Base-by-base conservation (phyloP, 306 rosid species). In the Senna siamea region DNA sequence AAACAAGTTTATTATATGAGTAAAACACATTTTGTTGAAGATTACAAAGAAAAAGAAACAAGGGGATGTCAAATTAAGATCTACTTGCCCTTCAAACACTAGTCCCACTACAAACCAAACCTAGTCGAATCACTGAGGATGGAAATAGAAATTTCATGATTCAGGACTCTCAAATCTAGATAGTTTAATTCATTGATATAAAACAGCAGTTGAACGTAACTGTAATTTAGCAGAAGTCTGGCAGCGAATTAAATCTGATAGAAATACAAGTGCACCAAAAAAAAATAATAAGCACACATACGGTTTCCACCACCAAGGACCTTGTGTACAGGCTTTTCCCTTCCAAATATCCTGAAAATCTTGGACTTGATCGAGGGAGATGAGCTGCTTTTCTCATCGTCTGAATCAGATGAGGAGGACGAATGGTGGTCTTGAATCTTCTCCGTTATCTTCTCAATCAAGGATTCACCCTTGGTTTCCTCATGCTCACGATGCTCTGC, bases 291-390 rank as follows among this genome's bases (percentile, higher is more conserved):
- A 1, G 8, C 40, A 37, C 66, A 35, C 93, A 55, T 83, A 92
- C 99, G 91, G 85, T 87, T 92, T 82, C 99, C 99, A 0, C 99
- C 99, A 15, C 99, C 99, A 12, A 95, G 57, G 73, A 90, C 96
- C 74, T 79, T 65, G 86, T 95, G 98, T 55, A 95, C 83, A 1
- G 98, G 92, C 41, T 55, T 83, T 52, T 92, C 99, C 83, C 98
- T 84, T n/a, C 99, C 99, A 43, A 95, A 92, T 50, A 92, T 83
- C 85, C 92, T 88, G 81, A 35, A 85, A 72, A 82, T 81, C 86
- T 88, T 88, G 47, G 78, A 13, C 82, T 95, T 83, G 13, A 81
- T 2, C 10, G 96, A 70, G 3, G 85, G 32, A 56, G 92, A 67
- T 0, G 78, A 9, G 20, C 23, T 13, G 19, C 37, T 86, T 53